A percentile compares a stretch with the other conserved stretches of the same genome.
Conservation (phyloP, 345 rosid genomes). For the Theobroma cacao region DNA sequence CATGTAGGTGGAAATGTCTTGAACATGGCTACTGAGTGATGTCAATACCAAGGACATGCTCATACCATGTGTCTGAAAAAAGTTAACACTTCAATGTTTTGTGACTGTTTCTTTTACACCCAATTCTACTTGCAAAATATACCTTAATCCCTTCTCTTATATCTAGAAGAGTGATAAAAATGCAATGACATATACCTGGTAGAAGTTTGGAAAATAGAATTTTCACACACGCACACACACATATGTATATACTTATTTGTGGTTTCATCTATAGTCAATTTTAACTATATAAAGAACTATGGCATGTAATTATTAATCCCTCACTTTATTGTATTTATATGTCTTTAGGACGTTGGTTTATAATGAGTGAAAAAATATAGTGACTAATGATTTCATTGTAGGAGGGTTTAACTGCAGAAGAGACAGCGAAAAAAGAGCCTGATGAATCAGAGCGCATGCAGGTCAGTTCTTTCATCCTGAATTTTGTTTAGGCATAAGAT, state of each 20-base stretch:
- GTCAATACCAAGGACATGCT: neutral
- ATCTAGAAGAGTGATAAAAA: neutral
- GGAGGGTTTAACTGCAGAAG: conserved; percentile 94
- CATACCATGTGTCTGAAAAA: neutral
- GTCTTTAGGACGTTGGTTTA: neutral
- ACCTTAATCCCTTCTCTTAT: neutral
- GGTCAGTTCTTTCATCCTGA: conserved; percentile 35
- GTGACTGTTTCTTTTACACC: neutral
- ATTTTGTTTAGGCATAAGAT: neutral
- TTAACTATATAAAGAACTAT: neutral
- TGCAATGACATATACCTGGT: neutral
- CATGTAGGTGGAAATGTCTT: neutral
- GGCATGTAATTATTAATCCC: neutral
- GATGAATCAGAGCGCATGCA: conserved; percentile 79
- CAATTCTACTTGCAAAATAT: neutral
- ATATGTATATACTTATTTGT: too few species aligned
- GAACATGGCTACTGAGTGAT: neutral
- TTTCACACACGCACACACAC: too few species aligned
- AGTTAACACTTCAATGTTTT: neutral
- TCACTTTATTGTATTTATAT: neutral
- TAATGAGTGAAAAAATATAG: neutral
- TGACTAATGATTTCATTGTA: conserved; percentile 24
- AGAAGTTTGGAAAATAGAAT: neutral
- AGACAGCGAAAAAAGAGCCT: conserved; percentile 76
- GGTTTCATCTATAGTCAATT: neutral